These are phyloP conservation scores for Fibroporia radiculosa DNA, from an alignment of 768 basidiomycete species.

Conservation along the genomic window DNA sequence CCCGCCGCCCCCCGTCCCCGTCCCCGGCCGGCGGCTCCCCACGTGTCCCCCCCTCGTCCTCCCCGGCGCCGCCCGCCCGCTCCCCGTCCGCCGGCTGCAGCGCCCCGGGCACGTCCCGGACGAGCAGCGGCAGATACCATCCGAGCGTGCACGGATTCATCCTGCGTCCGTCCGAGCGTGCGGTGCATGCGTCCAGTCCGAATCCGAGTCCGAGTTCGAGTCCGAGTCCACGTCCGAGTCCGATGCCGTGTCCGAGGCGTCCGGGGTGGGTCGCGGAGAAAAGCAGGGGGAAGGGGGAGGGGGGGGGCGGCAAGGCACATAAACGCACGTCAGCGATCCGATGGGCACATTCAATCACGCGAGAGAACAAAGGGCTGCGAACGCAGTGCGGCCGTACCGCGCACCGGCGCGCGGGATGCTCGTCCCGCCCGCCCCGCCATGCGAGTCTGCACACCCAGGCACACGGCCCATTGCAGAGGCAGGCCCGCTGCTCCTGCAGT, in stretches of 20 bases:
- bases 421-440: too few relatives aligned
- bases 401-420: too few relatives aligned
- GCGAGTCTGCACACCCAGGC: too few relatives aligned
- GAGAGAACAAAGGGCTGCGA: not conserved
- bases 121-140: slow-evolving; percentile 88
- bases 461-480: too few relatives aligned
- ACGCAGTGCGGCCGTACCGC: too few relatives aligned
- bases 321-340: slow-evolving; percentile 1
- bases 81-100: slow-evolving; percentile 44
- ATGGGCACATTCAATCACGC: slow-evolving; percentile 5
- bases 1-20: too few relatives aligned
- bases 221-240: too few relatives aligned
- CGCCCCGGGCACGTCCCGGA: slow-evolving; percentile 59
- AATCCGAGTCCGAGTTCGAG: too few relatives aligned
- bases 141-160: slow-evolving; percentile 98
- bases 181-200: too few relatives aligned
- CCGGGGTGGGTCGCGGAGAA: not conserved
- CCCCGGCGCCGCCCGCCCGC: slow-evolving; percentile 12
- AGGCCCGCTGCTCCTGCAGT: too few relatives aligned
- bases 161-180: slow-evolving; percentile 32
- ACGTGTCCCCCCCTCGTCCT: slow-evolving; percentile 18
- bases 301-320: not conserved
- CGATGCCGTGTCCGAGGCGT: not conserved
- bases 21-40: not conserved
- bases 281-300: too few relatives aligned